Conservation (phyloP, 768 basidiomycete genomes). For the Serendipita vermifera region DNA sequence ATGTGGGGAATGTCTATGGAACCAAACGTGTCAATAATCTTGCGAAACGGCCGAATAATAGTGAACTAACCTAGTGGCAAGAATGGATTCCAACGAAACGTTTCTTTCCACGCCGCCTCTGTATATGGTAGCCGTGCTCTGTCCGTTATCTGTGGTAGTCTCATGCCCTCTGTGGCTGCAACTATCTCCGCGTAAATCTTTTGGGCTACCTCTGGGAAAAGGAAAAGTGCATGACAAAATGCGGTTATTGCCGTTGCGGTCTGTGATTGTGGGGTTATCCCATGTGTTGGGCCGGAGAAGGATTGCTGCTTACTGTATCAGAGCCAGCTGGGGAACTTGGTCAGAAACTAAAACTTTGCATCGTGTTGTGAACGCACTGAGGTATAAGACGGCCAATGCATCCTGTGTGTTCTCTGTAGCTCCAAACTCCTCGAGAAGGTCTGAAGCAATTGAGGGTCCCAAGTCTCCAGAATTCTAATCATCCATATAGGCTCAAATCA, state of each 20-base stretch:
- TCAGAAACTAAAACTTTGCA: no score
- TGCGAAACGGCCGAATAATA: background rate
- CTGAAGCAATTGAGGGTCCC: background rate
- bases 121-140: constrained; percentile 16
- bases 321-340: background rate
- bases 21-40: background rate
- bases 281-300: no score
- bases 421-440: constrained; percentile 5
- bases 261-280: no score
- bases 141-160: constrained; percentile 11
- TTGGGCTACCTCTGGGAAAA: background rate
- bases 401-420: background rate
- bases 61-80: constrained; percentile 12
- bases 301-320: background rate
- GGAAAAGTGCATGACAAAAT: background rate
- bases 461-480: background rate
- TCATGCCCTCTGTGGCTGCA: background rate
- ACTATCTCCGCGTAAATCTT: background rate
- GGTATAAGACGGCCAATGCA: background rate
- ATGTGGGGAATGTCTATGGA: constrained; percentile 2
- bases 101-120: constrained; percentile 14
- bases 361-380: background rate
- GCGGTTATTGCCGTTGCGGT: background rate
- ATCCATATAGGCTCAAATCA: background rate
- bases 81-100: constrained; percentile 15